These are phyloP conservation scores for Metschnikowia similis DNA, from an alignment of 805 yeast genomes.

Conservation along the genomic window DNA sequence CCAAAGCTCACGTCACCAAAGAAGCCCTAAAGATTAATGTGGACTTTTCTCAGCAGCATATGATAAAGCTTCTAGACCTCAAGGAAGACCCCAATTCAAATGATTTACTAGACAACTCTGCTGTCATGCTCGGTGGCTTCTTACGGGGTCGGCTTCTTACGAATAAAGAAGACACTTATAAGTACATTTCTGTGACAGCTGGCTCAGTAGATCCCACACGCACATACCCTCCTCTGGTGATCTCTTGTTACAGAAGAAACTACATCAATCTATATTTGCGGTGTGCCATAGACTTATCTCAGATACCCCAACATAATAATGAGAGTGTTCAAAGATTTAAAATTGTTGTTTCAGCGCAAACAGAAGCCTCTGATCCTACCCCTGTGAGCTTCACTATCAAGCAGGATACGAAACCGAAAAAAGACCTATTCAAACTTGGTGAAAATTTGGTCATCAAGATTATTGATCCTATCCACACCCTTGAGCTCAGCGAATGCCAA, in stretches of 20 bases:
- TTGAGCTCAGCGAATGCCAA: constrained; percentile 5
- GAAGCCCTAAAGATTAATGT: constrained; percentile 7
- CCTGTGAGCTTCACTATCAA: constrained; percentile 20
- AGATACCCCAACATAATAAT: constrained; percentile 2
- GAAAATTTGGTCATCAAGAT: constrained; percentile 7
- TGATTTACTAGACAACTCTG: not conserved
- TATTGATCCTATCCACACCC: constrained; percentile 8
- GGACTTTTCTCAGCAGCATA: constrained; percentile 9
- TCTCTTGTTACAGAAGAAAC: constrained; percentile 44
- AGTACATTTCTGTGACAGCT: constrained; percentile 19
- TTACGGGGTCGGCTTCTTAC: constrained; percentile 42
- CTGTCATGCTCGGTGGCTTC: constrained; percentile 24
- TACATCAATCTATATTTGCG: constrained; percentile 26
- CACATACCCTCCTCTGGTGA: constrained; percentile 30
- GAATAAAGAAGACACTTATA: constrained; percentile 36
- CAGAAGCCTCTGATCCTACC: constrained; percentile 24
- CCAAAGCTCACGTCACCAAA: not conserved
- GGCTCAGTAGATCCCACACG: constrained; percentile 10
- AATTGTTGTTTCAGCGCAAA: constrained; percentile 34
- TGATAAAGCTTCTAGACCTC: constrained; percentile 14
- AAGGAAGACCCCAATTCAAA: not conserved
- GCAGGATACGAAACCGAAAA: constrained; percentile 13
- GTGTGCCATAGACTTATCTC: constrained; percentile 1
- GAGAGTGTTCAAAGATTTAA: constrained; percentile 24
- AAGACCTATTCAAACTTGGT: constrained; percentile 4